Percentiles rank a stretch among this genome's conserved stretches.
phyloP scores from a whole-genome alignment of 2,329 filamentous ascomycete genomes.

The Microcyclospora tardicrescens region DNA sequence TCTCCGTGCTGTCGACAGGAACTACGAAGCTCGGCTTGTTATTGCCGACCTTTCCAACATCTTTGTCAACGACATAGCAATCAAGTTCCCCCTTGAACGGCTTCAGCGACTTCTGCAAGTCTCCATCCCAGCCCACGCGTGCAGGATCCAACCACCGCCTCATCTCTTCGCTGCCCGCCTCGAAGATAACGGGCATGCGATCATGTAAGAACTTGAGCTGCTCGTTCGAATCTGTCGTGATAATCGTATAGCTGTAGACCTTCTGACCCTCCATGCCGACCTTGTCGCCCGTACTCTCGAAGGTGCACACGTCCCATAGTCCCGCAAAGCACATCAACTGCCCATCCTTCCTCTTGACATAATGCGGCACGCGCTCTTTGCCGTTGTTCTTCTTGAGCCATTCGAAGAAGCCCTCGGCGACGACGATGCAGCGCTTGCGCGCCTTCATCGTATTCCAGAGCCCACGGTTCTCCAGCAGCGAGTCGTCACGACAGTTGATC shows the following conservation, averaged over 20 bases:
- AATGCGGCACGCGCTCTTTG: conserved; percentile 77
- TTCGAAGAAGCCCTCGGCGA: conserved; percentile 91
- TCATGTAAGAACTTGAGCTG: conserved; percentile 81
- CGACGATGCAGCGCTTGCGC: conserved; percentile 71
- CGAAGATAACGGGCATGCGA: conserved; percentile 87
- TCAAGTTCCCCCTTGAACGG: conserved; percentile 71
- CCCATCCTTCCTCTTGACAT: conserved; percentile 67
- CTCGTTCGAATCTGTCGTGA: conserved; percentile 76
- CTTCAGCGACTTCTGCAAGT: conserved; percentile 65
- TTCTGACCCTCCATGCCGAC: conserved; percentile 43
- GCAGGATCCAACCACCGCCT: conserved; percentile 66
- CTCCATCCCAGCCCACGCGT: conserved; percentile 58
- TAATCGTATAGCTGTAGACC: conserved; percentile 81
- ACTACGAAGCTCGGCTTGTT: conserved; percentile 74
- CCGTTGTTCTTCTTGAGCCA: conserved; percentile 71
- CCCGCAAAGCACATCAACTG: conserved; percentile 81
- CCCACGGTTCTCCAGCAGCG: conserved; percentile 58
- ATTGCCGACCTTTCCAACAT: conserved; percentile 89
- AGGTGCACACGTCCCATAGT: conserved; percentile 77
- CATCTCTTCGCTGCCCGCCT: conserved; percentile 59
- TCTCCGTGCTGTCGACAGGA: conserved; percentile 70
- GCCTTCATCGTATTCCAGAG: conserved; percentile 92
- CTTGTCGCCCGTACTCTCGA: conserved; percentile 42
- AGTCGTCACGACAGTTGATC: conserved; percentile 92
- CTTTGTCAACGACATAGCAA: conserved; percentile 72